Percentiles rank a stretch among this genome's conserved stretches.
phyloP scores from a whole-genome alignment of 371 early-diverging fungal species.

The Mortierella sp. region DNA sequence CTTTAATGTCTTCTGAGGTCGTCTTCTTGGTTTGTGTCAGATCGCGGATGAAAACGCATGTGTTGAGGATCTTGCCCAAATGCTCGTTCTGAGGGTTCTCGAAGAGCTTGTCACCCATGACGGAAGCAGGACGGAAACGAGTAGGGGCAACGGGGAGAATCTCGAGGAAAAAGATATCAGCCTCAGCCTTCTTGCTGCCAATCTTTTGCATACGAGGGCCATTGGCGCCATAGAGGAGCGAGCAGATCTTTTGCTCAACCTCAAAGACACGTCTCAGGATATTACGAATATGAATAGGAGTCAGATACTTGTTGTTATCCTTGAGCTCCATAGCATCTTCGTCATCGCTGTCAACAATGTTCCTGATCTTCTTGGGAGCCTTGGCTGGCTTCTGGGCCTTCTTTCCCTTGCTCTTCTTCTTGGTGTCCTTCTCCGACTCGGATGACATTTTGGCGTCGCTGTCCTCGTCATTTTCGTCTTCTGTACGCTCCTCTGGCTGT shows the following conservation, averaged over 20 bases:
- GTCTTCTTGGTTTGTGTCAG: constrained; percentile 60
- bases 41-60: constrained; percentile 76
- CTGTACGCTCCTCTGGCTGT: constrained; percentile 42
- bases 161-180: constrained; percentile 96
- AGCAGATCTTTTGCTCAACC: constrained; percentile 77
- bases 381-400: constrained; percentile 23
- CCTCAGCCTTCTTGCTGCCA: constrained; percentile 55
- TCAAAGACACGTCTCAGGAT: constrained; percentile 80
- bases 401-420: constrained; percentile 41
- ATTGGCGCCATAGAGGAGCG: constrained; percentile 82
- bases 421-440: constrained; percentile 53
- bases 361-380: constrained; percentile 38
- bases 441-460: constrained; percentile 51
- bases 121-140: constrained; percentile 95
- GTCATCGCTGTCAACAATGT: constrained; percentile 53
- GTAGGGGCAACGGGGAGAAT: constrained; percentile 96
- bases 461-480: constrained; percentile 48
- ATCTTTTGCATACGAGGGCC: constrained; percentile 63
- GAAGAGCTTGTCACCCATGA: constrained; percentile 89
- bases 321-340: constrained; percentile 57
- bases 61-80: constrained; percentile 86
- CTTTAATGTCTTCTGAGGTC: constrained; percentile 55
- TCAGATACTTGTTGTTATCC: constrained; percentile 68
- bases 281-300: constrained; percentile 84
- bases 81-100: constrained; percentile 96